Conservation (phyloP, 108 stramenopile genomes). For the Cyclostephanos tholiformis region DNA sequence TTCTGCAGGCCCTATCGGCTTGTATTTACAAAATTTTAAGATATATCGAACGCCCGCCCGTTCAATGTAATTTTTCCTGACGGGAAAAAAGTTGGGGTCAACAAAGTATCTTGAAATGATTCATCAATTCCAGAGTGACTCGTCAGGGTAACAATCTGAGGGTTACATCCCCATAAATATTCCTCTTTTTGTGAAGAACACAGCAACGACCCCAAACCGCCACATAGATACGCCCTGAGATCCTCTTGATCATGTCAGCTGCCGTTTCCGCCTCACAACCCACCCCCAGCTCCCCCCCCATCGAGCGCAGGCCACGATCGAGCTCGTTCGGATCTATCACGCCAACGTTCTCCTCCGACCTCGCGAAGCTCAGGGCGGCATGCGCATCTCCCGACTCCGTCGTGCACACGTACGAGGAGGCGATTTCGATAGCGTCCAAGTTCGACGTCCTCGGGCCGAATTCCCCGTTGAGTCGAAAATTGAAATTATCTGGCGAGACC, state of each 20-base stretch:
- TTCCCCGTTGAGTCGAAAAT: slow-evolving; percentile 31
- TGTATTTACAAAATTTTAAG: too few species aligned
- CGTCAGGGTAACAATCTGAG: too few species aligned
- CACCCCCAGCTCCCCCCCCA: not conserved
- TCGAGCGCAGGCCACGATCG: slow-evolving; percentile 40
- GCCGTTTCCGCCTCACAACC: not conserved
- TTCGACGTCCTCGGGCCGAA: slow-evolving; percentile 38
- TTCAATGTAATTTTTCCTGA: too few species aligned
- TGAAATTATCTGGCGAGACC: slow-evolving; percentile 14
- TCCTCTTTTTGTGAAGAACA: too few species aligned
- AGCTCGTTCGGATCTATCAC: slow-evolving; percentile 43
- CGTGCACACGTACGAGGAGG: slow-evolving; percentile 25
- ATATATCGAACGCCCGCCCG: too few species aligned
- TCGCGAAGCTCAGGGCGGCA: slow-evolving; percentile 25
- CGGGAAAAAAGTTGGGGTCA: too few species aligned
- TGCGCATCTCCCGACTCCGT: not conserved
- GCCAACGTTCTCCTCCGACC: slow-evolving; percentile 44
- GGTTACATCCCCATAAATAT: too few species aligned
- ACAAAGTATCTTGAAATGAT: too few species aligned
- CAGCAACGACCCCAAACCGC: too few species aligned
- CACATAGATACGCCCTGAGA: too few species aligned
- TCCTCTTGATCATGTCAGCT: slow-evolving; percentile 10
- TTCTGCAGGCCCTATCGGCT: too few species aligned
- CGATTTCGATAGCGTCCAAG: slow-evolving; percentile 38
- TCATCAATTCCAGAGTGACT: too few species aligned